A percentile compares a stretch with the other conserved stretches of the same genome.
Evolutionary conservation across 108 stramenopile genomes (phyloP).

Genomic region (Mediolabrus comicus): DNA sequence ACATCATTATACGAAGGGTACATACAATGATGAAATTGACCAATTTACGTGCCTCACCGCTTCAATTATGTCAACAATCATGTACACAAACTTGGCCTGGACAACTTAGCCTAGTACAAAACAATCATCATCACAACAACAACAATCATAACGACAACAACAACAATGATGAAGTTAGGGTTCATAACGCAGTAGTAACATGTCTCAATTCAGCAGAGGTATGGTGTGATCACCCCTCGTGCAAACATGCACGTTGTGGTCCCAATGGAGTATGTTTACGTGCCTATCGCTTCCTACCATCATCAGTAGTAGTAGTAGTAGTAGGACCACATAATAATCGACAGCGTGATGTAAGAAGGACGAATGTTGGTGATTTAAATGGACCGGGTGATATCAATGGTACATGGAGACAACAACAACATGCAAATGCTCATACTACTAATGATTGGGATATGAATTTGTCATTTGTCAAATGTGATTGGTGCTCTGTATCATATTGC

Average conservation of each 20-base stretch:
- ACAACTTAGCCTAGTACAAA: neutral
- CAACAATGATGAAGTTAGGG: too few relatives aligned
- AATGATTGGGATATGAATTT: too few relatives aligned
- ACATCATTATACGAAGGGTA: conserved; percentile 10
- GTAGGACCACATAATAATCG: too few relatives aligned
- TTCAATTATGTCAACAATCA: conserved; percentile 1
- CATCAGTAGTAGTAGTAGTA: conserved; percentile 18
- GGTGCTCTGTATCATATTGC: conserved; percentile 36
- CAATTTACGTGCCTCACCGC: conserved; percentile 13
- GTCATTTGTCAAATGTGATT: too few relatives aligned
- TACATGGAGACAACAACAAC: too few relatives aligned
- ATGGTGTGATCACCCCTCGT: conserved; percentile 33
- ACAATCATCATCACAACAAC: neutral
- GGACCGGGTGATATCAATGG: too few relatives aligned
- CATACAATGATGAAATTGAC: conserved; percentile 21
- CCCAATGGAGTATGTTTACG: conserved; percentile 28
- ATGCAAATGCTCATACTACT: too few relatives aligned
- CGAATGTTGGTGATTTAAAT: too few relatives aligned
- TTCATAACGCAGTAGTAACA: too few relatives aligned
- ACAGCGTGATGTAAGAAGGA: too few relatives aligned
- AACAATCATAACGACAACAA: neutral
- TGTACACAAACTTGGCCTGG: conserved; percentile 37
- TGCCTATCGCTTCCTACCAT: conserved; percentile 26
- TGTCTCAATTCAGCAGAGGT: conserved; percentile 31
- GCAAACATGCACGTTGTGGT: conserved; percentile 24